Evolutionary conservation across 2,329 filamentous ascomycete genomes (phyloP), one percentile per base, ranked within the genome.

Genomic region (Oidium heveae): DNA sequence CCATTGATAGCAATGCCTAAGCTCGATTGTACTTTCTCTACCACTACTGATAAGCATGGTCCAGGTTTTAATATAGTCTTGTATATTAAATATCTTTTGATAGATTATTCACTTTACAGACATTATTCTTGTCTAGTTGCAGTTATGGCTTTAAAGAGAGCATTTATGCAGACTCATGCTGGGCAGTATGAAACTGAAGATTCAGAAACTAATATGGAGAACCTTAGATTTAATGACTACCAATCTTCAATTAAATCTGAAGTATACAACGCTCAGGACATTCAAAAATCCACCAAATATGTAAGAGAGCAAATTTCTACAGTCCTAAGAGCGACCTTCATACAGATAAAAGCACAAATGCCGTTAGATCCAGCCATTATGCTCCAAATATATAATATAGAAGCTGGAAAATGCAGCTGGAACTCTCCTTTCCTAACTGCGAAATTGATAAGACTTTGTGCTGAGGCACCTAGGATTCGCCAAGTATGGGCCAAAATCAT

Each of bases 71-170:
- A 96, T 63, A 69, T 96, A 46, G 86, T 93, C 60, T 84, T 86
- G 0, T 77, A 84, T 54, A 75, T 91, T 20, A 82, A 83, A 60
- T 86, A 84, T 6, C 69, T 98, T 1, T 78, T 85, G 57, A 63
- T 94, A 8, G 83, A 93, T 53, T 96, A 96, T 64, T 98, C 93
- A 0, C 74, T 98, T 0, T 94, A 93, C 66, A 82, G 88, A 3
- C 88, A 94, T 64, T 98, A 95, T 64, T 83, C 88, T 0, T 74
- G 93, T 28, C 84, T 86, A 0, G 79, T 96, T 57, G 91, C 89
- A 9, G 70, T 75, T 24, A 80, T 80, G 64, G 85, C 93, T 2
- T 66, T 98, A 24, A 74, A 74, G 54, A 79, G 79, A 62, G 82
- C 83, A 0, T 84, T 88, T 58, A 67, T 77, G 65, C 72, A 69